A percentile compares a stretch with the other conserved stretches of the same genome.
Evolutionary conservation across 148 eudicot genomes (phyloP).

Genomic region (Cornus controversa): DNA sequence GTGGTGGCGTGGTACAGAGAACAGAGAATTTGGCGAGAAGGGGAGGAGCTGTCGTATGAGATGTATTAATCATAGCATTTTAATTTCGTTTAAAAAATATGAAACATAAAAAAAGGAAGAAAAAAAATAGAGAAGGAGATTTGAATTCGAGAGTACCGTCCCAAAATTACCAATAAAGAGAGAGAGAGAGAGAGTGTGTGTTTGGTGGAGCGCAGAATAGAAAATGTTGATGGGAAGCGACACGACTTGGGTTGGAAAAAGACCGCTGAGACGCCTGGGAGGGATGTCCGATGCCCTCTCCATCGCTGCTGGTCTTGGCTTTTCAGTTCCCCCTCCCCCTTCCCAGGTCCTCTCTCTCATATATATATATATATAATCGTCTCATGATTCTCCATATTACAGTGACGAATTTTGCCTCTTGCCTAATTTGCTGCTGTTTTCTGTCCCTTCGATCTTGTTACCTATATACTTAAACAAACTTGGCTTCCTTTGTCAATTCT

Average conservation of each 20-base stretch:
- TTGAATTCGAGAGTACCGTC: slow-evolving; percentile 11
- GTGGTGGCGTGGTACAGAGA: too few relatives aligned
- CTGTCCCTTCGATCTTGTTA: too few relatives aligned
- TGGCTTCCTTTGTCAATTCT: too few relatives aligned
- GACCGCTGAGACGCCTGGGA: slow-evolving; percentile 55
- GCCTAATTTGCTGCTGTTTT: not conserved
- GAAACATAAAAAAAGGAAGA: too few relatives aligned
- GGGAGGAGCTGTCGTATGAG: too few relatives aligned
- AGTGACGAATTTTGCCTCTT: not conserved
- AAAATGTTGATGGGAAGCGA: slow-evolving; percentile 58
- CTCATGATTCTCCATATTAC: not conserved
- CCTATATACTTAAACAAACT: too few relatives aligned
- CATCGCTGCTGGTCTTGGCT: slow-evolving; percentile 70
- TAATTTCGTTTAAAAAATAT: too few relatives aligned
- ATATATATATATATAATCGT: not conserved
- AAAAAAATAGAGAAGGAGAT: not conserved
- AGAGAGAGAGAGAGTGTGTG: too few relatives aligned
- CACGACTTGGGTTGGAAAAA: slow-evolving; percentile 66
- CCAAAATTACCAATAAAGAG: not conserved
- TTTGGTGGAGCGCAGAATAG: not conserved
- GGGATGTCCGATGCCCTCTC: slow-evolving; percentile 77
- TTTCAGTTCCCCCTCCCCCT: slow-evolving; percentile 37
- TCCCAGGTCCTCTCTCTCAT: slow-evolving; percentile 37
- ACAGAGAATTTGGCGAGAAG: too few relatives aligned
- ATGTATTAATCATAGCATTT: too few relatives aligned